Conservation (phyloP, 495 filamentous ascomycete genomes). For the Daldinia decipiens region DNA sequence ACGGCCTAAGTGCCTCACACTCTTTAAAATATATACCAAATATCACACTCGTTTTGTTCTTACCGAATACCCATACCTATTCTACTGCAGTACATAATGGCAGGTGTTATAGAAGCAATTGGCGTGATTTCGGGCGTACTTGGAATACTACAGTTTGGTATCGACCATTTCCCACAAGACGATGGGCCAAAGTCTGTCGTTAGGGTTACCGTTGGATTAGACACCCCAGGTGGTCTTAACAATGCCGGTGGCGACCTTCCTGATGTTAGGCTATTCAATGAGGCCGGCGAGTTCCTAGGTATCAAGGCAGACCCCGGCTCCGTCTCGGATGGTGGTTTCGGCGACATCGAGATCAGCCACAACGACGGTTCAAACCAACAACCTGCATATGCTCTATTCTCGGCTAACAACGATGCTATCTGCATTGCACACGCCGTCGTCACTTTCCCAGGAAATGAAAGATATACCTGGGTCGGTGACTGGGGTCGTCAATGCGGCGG, state of each 20-base stretch:
- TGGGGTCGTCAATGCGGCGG: constrained; percentile 46
- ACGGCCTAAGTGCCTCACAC: constrained; percentile 8
- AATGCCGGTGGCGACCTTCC: constrained; percentile 47
- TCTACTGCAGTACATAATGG: constrained; percentile 25
- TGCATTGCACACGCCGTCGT: constrained; percentile 43
- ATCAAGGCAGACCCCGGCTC: constrained; percentile 36
- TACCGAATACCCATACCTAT: not conserved
- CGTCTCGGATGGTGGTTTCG: constrained; percentile 36
- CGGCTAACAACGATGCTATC: constrained; percentile 48
- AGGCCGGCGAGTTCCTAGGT: constrained; percentile 44
- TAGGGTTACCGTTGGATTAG: constrained; percentile 43
- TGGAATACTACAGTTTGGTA: constrained; percentile 40
- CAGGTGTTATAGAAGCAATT: constrained; percentile 35
- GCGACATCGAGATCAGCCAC: constrained; percentile 41
- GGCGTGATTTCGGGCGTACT: constrained; percentile 33
- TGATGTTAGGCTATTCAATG: constrained; percentile 49
- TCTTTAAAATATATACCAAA: constrained; percentile 3
- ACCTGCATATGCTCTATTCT: constrained; percentile 46
- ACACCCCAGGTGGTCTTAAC: constrained; percentile 33
- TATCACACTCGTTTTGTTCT: constrained; percentile 5
- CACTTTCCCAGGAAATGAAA: constrained; percentile 42
- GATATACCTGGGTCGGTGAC: constrained; percentile 47
- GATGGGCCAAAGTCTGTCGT: constrained; percentile 33
- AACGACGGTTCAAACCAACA: constrained; percentile 35
- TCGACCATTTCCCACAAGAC: constrained; percentile 28